Base-by-base conservation (phyloP, 2,329 filamentous ascomycete genomes). In the Sclerotinia glacialis region DNA sequence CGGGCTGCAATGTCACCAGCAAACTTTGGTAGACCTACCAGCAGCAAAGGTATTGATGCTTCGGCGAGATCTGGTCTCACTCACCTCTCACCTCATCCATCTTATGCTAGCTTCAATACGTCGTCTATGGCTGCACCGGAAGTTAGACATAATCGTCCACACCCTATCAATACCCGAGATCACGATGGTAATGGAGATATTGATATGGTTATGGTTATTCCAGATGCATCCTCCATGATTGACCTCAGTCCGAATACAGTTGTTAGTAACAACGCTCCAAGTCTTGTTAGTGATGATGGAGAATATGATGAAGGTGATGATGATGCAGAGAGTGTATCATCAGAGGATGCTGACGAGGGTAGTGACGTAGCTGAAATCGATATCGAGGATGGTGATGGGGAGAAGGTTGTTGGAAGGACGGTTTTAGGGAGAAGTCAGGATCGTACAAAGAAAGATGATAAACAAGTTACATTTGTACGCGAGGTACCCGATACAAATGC, bases 201-300 rank as follows among this genome's bases (percentile, higher is more conserved):
- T 53, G 73, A 82, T 34, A 47, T 49, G 81, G 78, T 69, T 83
- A 83, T 74, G 58, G 52, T n/a, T 26, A 28, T 49, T 11, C 64
- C 40, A 8, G 65, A 69, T 64, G 78, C 81, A 55, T 83, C 86
- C 66, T 81, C 86, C 74, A 85, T 87, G 65, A 81, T 82, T 56
- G 86, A 90, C 64, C 78, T 91, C 67, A 91, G 88, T 72, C 89
- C 89, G 6, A 86, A 87, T 72, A 89, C 88, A 0, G 78, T 88
- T 54, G 82, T 88, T 61, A 90, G 89, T 76, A 92, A 92, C 77
- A 90, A 91, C 71, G 89, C 90, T 11, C 90, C 90, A 28, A 92
- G 89, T 72, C 82, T 93, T 59, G 89, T 93, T 74, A 92, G 89
- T 78, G 90, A 93, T 77, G 89, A 92, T 74, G 89, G 89, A 72